phyloP scores from a whole-genome alignment of 306 rosid genomes.

The Prunus mira region DNA sequence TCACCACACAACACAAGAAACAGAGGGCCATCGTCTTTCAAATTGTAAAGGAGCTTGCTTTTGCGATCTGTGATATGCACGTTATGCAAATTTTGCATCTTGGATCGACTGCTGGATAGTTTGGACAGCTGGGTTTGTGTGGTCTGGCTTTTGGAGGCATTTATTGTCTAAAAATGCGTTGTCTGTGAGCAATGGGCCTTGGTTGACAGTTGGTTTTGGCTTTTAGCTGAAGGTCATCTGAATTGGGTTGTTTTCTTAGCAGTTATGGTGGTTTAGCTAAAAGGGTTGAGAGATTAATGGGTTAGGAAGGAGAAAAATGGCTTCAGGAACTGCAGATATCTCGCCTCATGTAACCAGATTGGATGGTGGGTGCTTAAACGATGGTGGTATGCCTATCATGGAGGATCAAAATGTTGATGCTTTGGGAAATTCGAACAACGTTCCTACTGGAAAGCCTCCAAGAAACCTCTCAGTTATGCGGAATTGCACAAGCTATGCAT shows the following conservation, averaged over 20 bases:
- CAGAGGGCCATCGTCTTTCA: conserved; percentile 8
- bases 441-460: conserved; percentile 48
- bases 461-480: conserved; percentile 45
- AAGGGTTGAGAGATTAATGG: conserved; percentile 19
- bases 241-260: too few species aligned
- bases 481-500: conserved; percentile 51
- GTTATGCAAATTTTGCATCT: conserved; percentile 21
- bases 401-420: conserved; percentile 50
- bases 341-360: conserved; percentile 20
- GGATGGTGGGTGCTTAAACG: conserved; percentile 28
- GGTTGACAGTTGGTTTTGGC: conserved; percentile 17
- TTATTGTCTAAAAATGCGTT: conserved; percentile 14
- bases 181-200: conserved; percentile 18
- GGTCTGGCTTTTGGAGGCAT: conserved; percentile 16
- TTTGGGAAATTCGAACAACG: conserved; percentile 32
- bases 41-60: conserved; percentile 2
- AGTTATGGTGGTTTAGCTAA: conserved; percentile 11
- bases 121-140: conserved; percentile 28
- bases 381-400: conserved; percentile 27
- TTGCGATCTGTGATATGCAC: neutral
- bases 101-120: conserved; percentile 34
- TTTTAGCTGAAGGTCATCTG: conserved; percentile 13
- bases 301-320: conserved; percentile 36
- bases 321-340: conserved; percentile 32
- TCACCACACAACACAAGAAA: conserved; percentile 4